Conservation (phyloP, 192 early-diverging fungal genomes). For the Backusella liffmaniae region DNA sequence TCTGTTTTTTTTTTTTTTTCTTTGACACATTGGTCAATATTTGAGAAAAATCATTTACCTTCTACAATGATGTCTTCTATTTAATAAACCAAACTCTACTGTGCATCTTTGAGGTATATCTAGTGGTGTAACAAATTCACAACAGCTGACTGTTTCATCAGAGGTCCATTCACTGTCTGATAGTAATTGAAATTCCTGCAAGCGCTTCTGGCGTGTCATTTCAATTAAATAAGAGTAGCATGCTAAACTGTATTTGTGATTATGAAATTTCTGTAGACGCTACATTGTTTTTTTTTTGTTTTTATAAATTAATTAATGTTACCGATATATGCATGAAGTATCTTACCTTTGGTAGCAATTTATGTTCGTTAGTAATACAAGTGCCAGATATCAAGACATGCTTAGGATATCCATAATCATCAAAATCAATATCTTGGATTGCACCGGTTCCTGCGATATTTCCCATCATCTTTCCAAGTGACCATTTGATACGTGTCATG, state of each 20-base stretch:
- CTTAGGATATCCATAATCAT: conserved; percentile 6
- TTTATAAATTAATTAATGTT: conserved; percentile 2
- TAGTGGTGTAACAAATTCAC: background rate
- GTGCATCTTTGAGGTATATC: background rate
- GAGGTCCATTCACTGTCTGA: conserved; percentile 1
- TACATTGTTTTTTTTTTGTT: background rate
- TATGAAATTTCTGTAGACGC: conserved; percentile 2
- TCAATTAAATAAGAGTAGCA: conserved; percentile 2
- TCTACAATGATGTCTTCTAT: conserved; percentile 10
- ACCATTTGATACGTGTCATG: conserved; percentile 1
- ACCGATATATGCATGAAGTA: background rate
- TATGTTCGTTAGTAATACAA: conserved; percentile 10
- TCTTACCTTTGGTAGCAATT: conserved; percentile 8
- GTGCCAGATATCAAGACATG: conserved; percentile 4
- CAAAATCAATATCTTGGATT: conserved; percentile 4
- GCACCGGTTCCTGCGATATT: background rate
- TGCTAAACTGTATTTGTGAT: background rate
- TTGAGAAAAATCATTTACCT: background rate
- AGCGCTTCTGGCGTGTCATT: conserved; percentile 3
- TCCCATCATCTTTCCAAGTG: background rate
- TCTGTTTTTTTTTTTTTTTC: background rate
- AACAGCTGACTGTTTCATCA: background rate
- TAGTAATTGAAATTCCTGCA: background rate
- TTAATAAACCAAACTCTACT: conserved; percentile 9
- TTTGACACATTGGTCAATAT: background rate